Evolutionary conservation across 495 filamentous ascomycete species (phyloP).

Genomic region (Penicillium silybi): DNA sequence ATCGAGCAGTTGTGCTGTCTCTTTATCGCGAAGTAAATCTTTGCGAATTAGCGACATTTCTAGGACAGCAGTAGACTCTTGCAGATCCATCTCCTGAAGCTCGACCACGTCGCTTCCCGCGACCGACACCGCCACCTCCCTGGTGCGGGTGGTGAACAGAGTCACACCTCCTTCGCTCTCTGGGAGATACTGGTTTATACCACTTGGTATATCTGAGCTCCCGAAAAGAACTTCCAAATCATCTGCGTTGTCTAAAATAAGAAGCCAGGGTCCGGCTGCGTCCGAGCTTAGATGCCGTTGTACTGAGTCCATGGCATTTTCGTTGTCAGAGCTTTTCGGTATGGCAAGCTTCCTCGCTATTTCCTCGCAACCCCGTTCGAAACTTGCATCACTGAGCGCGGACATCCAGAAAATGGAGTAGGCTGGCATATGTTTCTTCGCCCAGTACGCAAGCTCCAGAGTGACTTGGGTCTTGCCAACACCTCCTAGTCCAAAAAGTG

Average conservation of each 20-base stretch:
- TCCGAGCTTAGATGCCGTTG: slow-evolving; percentile 1
- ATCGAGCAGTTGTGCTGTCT: slow-evolving; percentile 17
- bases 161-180: background rate
- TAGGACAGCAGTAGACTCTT: slow-evolving; percentile 17
- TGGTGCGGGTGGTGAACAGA: background rate
- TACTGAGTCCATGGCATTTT: slow-evolving; percentile 2
- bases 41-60: slow-evolving; percentile 10
- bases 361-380: slow-evolving; percentile 1
- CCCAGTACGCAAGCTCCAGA: slow-evolving; percentile 1
- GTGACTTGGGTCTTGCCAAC: slow-evolving; percentile 6
- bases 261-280: background rate
- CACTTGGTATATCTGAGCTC: too few relatives aligned
- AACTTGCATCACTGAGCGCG: slow-evolving; percentile 3
- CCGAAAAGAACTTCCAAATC: background rate
- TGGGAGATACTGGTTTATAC: background rate
- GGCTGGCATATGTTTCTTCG: slow-evolving; percentile 1
- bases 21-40: slow-evolving; percentile 7
- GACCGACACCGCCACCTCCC: slow-evolving; percentile 4
- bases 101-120: slow-evolving; percentile 18
- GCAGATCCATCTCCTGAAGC: slow-evolving; percentile 5
- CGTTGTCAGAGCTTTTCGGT: slow-evolving; percentile 1
- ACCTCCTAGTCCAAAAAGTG: slow-evolving; percentile 5
- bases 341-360: slow-evolving; percentile 3
- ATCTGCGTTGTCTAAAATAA: slow-evolving; percentile 3
- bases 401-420: slow-evolving; percentile 8